A percentile compares a stretch with the other conserved stretches of the same genome.
These are phyloP conservation scores for Tricholoma sp. DNA, from an alignment of 768 basidiomycete species.

Conservation along the genomic window DNA sequence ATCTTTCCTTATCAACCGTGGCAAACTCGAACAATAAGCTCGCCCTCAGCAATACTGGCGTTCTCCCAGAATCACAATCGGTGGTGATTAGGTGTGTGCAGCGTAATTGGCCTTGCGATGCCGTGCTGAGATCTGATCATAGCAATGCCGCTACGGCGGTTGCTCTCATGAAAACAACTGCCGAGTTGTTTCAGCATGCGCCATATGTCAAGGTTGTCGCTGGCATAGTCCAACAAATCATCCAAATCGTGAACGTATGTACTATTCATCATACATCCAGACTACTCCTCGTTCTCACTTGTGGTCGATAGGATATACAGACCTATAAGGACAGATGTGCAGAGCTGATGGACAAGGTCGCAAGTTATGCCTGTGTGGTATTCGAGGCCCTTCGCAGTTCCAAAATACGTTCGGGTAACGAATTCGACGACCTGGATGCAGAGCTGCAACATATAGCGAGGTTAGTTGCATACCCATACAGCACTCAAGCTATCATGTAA, in stretches of 20 bases:
- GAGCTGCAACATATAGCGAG: slow-evolving; percentile 17
- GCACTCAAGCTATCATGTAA: background rate
- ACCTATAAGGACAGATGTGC: slow-evolving; percentile 16
- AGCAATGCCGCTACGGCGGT: slow-evolving; percentile 3
- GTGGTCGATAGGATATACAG: slow-evolving; percentile 16
- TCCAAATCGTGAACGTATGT: slow-evolving; percentile 22
- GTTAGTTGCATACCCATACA: slow-evolving; percentile 4
- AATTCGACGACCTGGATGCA: slow-evolving; percentile 13
- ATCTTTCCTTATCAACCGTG: background rate
- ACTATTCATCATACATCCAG: background rate
- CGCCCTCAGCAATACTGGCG: background rate
- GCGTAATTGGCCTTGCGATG: background rate
- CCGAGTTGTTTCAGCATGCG: slow-evolving; percentile 16
- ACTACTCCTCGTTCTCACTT: background rate
- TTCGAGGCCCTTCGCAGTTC: slow-evolving; percentile 17
- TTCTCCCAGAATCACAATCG: background rate
- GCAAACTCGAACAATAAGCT: background rate
- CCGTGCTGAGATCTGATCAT: background rate
- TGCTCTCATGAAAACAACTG: slow-evolving; percentile 14
- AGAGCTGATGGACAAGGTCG: slow-evolving; percentile 21
- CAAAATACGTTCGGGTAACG: slow-evolving; percentile 3
- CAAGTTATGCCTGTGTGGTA: slow-evolving; percentile 19
- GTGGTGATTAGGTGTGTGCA: background rate
- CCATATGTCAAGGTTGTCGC: slow-evolving; percentile 24
- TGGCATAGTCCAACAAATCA: slow-evolving; percentile 19